Evolutionary conservation across 768 basidiomycete species (phyloP).

Genomic region (Mycena amicta): DNA sequence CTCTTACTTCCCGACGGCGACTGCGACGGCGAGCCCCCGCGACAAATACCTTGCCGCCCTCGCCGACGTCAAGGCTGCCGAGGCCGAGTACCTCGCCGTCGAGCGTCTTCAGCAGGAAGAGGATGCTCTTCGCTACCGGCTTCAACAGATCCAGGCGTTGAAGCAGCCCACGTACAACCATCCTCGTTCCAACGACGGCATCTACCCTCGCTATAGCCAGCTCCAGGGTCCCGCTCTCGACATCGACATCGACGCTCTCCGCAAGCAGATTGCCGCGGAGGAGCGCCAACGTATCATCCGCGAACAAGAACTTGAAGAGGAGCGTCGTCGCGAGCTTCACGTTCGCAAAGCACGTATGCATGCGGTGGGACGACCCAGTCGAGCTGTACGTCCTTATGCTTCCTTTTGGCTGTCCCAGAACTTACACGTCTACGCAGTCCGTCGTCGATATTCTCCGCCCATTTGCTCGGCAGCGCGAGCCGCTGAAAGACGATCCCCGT

Average conservation of each 20-base stretch:
- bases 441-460: too few species aligned
- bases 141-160: conserved; percentile 26
- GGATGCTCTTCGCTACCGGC: conserved; percentile 28
- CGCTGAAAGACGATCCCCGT: too few species aligned
- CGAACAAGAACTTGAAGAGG: conserved; percentile 1
- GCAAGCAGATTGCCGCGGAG: conserved; percentile 14
- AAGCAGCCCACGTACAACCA: conserved; percentile 13
- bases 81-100: conserved; percentile 39
- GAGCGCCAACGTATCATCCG: conserved; percentile 14
- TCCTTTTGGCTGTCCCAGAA: too few species aligned
- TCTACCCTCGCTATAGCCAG: conserved; percentile 1
- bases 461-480: too few species aligned
- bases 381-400: too few species aligned
- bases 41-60: conserved; percentile 41
- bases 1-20: too few species aligned
- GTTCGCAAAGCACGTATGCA: conserved; percentile 13
- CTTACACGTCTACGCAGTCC: neutral
- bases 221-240: conserved; percentile 7
- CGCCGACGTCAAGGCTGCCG: conserved; percentile 39
- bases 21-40: conserved; percentile 30
- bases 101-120: conserved; percentile 37
- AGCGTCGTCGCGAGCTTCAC: conserved; percentile 12
- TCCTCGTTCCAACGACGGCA: neutral
- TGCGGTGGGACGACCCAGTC: conserved; percentile 12
- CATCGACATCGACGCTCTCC: conserved; percentile 14